These are phyloP conservation scores for Polygonum aviculare DNA, from an alignment of 148 eudicot species.

Conservation along the genomic window DNA sequence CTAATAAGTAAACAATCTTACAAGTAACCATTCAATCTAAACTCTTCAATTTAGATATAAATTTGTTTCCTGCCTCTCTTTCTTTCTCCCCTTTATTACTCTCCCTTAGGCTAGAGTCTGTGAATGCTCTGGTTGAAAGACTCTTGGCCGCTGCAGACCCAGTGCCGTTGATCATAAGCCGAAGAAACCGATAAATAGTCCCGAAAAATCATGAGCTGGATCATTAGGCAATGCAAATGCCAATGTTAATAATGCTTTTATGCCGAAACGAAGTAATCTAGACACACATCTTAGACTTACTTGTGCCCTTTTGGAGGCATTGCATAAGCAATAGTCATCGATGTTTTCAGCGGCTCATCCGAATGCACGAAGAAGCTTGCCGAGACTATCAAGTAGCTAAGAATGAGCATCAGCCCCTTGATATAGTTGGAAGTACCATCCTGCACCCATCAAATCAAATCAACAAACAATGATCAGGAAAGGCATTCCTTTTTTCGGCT, in stretches of 20 bases:
- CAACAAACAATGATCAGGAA: too few relatives aligned
- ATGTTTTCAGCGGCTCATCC: constrained; percentile 8
- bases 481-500: neutral
- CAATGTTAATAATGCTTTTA: too few relatives aligned
- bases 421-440: constrained; percentile 42
- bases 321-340: neutral
- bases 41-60: neutral
- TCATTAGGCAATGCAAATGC: too few relatives aligned
- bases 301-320: neutral
- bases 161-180: too few relatives aligned
- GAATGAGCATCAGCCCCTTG: constrained; percentile 40
- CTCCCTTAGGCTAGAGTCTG: too few relatives aligned
- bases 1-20: too few relatives aligned
- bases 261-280: neutral
- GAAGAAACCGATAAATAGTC: too few relatives aligned
- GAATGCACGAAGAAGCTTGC: constrained; percentile 41
- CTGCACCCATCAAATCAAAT: constrained; percentile 14
- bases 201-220: too few relatives aligned
- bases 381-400: constrained; percentile 39
- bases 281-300: neutral
- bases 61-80: neutral
- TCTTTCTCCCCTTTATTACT: neutral
- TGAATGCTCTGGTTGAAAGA: too few relatives aligned
- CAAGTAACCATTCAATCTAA: neutral
- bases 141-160: too few relatives aligned